phyloP scores from a whole-genome alignment of 73 alveolate species.

The Paramecium bursaria region DNA sequence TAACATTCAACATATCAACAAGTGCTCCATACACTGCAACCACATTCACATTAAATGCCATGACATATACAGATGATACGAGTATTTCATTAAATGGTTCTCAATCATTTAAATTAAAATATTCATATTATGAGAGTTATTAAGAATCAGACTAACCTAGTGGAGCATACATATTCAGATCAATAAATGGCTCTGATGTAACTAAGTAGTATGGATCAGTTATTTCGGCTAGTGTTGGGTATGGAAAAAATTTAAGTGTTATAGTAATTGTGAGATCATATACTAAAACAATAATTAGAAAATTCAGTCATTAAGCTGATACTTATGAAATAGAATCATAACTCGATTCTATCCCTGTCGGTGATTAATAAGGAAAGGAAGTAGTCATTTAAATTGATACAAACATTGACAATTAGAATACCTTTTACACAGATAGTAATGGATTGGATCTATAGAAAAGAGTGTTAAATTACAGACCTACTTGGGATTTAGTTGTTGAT shows the following conservation, averaged over 20 bases:
- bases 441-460: slow-evolving; percentile 79
- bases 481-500: slow-evolving; percentile 65
- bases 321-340: slow-evolving; percentile 53
- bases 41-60: background rate
- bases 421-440: slow-evolving; percentile 78
- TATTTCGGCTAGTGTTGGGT: slow-evolving; percentile 9
- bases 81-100: background rate
- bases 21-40: slow-evolving; percentile 35
- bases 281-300: slow-evolving; percentile 54
- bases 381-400: slow-evolving; percentile 60
- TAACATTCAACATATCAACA: background rate
- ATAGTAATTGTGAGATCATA: slow-evolving; percentile 48
- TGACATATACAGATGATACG: slow-evolving; percentile 38
- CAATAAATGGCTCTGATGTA: background rate
- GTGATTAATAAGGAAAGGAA: slow-evolving; percentile 63
- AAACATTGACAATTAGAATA: slow-evolving; percentile 50
- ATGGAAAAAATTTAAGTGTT: slow-evolving; percentile 58
- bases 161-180: slow-evolving; percentile 52
- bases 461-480: slow-evolving; percentile 71
- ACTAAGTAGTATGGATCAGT: slow-evolving; percentile 3
- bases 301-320: background rate
- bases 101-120: slow-evolving; percentile 23
- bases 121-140: slow-evolving; percentile 25
- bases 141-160: slow-evolving; percentile 34
- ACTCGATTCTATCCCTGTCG: slow-evolving; percentile 57